These are phyloP conservation scores for Mycena maculata DNA, from an alignment of 768 basidiomycete genomes.

Conservation along the genomic window DNA sequence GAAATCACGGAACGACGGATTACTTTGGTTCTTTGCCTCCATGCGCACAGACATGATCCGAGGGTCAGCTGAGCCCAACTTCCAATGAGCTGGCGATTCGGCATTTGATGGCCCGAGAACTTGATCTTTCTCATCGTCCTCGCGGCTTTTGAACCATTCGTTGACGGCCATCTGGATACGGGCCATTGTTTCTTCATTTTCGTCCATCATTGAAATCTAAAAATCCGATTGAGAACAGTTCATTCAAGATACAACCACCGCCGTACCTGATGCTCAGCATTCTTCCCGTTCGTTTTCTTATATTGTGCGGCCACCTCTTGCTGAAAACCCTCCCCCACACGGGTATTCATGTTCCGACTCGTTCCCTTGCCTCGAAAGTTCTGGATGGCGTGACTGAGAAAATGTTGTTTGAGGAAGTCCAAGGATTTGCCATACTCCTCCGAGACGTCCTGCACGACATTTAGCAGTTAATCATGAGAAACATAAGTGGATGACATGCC, in stretches of 20 bases:
- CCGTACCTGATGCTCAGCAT: constrained; percentile 18
- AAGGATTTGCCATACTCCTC: background rate
- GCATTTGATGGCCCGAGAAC: background rate
- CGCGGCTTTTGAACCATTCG: background rate
- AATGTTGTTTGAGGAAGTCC: constrained; percentile 20
- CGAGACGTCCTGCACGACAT: background rate
- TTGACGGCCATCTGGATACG: constrained; percentile 1
- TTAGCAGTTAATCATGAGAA: too few species aligned
- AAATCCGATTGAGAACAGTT: background rate
- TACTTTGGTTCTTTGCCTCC: background rate
- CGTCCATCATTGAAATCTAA: constrained; percentile 16
- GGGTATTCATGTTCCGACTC: constrained; percentile 5
- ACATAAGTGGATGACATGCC: background rate
- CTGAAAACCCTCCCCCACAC: constrained; percentile 18
- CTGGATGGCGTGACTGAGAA: background rate
- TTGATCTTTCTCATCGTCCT: background rate
- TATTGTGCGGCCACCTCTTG: constrained; percentile 7
- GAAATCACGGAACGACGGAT: background rate
- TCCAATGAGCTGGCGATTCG: background rate
- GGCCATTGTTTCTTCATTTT: constrained; percentile 20
- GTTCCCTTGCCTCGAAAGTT: constrained; percentile 1
- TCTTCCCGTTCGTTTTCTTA: constrained; percentile 3
- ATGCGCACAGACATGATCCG: background rate
- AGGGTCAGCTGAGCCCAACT: background rate
- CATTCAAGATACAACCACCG: background rate